Percentiles rank a stretch among this genome's conserved stretches.
These are phyloP conservation scores for Tuber magnatum DNA, from an alignment of 495 filamentous ascomycete genomes.

Conservation along the genomic window DNA sequence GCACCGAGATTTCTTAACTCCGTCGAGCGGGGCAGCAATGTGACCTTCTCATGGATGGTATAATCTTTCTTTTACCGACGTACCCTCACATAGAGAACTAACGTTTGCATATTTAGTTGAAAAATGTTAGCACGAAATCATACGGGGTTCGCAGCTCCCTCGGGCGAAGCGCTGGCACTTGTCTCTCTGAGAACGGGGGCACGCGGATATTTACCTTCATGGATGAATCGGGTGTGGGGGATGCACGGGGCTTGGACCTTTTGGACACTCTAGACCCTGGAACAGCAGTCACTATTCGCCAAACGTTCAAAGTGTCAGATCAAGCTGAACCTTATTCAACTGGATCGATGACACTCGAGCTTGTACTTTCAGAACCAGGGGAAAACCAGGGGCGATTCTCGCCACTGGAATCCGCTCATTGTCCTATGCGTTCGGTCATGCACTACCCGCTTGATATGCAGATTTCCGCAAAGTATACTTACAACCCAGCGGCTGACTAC, in stretches of 20 bases:
- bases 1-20: constrained; percentile 19
- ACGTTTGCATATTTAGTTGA: constrained; percentile 16
- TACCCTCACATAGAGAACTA: neutral
- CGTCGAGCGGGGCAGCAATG: constrained; percentile 22
- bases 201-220: constrained; percentile 18
- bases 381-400: constrained; percentile 16
- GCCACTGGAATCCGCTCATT: constrained; percentile 3
- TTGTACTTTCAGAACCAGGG: constrained; percentile 26
- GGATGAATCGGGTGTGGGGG: neutral
- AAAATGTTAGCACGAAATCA: constrained; percentile 28
- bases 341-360: constrained; percentile 14
- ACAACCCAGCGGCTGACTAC: constrained; percentile 17
- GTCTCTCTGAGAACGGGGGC: constrained; percentile 20
- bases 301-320: constrained; percentile 26
- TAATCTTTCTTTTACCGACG: neutral
- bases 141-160: constrained; percentile 22
- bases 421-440: constrained; percentile 25
- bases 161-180: constrained; percentile 19
- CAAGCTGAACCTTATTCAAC: constrained; percentile 27
- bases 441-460: constrained; percentile 25
- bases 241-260: constrained; percentile 15
- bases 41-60: constrained; percentile 33
- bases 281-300: constrained; percentile 5
- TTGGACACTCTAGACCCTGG: constrained; percentile 18
- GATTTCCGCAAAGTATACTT: constrained; percentile 25